Conservation (phyloP, 1,139 yeast genomes). For the Oligophagozyma castellii region DNA sequence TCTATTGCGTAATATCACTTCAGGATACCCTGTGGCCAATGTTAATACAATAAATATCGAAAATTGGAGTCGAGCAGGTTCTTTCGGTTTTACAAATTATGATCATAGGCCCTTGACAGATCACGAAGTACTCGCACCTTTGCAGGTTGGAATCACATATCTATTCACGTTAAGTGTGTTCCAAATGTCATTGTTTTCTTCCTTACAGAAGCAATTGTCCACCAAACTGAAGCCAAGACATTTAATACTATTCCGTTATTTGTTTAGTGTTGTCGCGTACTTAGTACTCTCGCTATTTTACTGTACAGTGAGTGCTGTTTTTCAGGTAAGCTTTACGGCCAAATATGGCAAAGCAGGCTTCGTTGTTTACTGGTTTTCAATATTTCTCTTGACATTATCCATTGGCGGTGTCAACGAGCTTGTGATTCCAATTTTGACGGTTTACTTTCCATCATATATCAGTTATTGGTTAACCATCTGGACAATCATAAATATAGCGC, state of each 20-base stretch:
- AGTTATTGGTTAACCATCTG: conserved; percentile 50
- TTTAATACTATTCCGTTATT: conserved; percentile 36
- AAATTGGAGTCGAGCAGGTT: conserved; percentile 6
- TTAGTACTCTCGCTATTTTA: conserved; percentile 41
- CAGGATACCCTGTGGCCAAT: conserved; percentile 11
- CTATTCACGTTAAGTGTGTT: conserved; percentile 53
- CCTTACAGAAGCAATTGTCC: conserved; percentile 37
- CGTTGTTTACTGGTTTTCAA: conserved; percentile 48
- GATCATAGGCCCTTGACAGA: conserved; percentile 41
- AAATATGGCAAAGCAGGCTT: conserved; percentile 51
- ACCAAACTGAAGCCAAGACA: conserved; percentile 32
- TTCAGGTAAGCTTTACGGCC: conserved; percentile 36
- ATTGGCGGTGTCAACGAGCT: conserved; percentile 52
- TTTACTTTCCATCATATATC: conserved; percentile 32
- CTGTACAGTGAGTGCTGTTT: conserved; percentile 43
- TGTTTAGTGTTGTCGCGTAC: conserved; percentile 35
- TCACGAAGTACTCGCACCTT: conserved; percentile 44
- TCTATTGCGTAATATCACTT: conserved; percentile 10
- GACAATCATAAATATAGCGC: conserved; percentile 45
- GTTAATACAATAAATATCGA: conserved; percentile 2
- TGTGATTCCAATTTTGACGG: conserved; percentile 33
- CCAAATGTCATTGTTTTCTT: conserved; percentile 44
- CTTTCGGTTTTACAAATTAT: conserved; percentile 21
- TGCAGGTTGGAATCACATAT: conserved; percentile 65
- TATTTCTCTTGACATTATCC: conserved; percentile 44